Percentiles rank a stretch among this genome's conserved stretches.
Conservation (phyloP, 2,329 filamentous ascomycete genomes). For the Biscogniauxia sp. region DNA sequence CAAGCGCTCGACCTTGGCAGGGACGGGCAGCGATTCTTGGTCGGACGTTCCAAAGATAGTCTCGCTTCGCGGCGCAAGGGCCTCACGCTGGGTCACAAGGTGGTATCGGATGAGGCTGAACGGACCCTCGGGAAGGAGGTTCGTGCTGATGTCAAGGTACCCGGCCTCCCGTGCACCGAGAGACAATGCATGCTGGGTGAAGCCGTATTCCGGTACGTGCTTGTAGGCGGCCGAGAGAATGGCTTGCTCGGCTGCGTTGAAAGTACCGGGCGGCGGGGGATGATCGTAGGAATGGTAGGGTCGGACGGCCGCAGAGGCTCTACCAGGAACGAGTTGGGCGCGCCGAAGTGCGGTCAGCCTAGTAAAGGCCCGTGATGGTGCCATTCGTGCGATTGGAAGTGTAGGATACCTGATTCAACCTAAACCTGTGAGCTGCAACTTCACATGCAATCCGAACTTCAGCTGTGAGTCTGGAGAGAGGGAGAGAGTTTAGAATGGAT, state of each 20-base stretch:
- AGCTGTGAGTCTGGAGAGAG: too few relatives aligned
- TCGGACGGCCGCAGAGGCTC: conserved; percentile 20
- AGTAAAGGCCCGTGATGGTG: conserved; percentile 26
- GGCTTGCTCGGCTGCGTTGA: conserved; percentile 65
- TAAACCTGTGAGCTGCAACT: background rate
- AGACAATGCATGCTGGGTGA: conserved; percentile 69
- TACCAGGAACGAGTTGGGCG: conserved; percentile 5
- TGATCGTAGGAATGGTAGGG: conserved; percentile 75
- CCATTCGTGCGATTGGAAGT: conserved; percentile 19
- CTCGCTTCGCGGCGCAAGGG: conserved; percentile 45
- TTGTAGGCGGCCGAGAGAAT: conserved; percentile 80
- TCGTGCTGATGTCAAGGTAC: conserved; percentile 82
- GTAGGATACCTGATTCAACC: too few relatives aligned
- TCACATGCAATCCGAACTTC: background rate
- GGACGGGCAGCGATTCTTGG: conserved; percentile 44
- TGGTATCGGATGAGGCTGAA: conserved; percentile 83
- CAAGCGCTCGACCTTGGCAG: conserved; percentile 66
- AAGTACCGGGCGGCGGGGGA: conserved; percentile 56
- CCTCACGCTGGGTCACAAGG: conserved; percentile 64
- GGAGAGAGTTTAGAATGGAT: too few relatives aligned
- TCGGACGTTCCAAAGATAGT: conserved; percentile 37
- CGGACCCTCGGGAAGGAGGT: conserved; percentile 73
- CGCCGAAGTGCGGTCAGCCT: conserved; percentile 15
- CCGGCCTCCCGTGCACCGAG: conserved; percentile 80
- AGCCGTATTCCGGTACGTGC: conserved; percentile 80